Percentiles rank a stretch among this genome's conserved stretches.
These are phyloP conservation scores for Crithidia mellificae DNA, from an alignment of 208 protist species.

Conservation along the genomic window DNA sequence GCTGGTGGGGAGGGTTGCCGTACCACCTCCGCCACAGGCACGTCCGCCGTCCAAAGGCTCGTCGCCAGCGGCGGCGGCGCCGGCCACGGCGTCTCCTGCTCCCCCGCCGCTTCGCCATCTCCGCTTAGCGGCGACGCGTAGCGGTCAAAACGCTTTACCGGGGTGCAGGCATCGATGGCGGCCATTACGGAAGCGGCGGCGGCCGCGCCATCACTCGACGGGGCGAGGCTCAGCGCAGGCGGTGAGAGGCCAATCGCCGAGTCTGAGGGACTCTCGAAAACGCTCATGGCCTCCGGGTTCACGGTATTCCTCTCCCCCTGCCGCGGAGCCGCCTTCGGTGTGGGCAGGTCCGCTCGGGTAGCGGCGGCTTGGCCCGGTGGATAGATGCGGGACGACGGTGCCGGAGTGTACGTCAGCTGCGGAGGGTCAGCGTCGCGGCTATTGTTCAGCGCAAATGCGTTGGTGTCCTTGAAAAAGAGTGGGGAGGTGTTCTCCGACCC, in stretches of 20 bases:
- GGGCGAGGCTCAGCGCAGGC: not conserved
- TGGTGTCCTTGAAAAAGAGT: not conserved
- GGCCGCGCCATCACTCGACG: not conserved
- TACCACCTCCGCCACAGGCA: not conserved
- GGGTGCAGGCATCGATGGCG: not conserved
- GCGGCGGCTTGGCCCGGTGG: not conserved
- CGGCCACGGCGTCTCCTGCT: not conserved
- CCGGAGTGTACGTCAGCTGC: not conserved
- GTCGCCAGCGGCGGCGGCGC: not conserved
- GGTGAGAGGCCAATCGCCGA: not conserved
- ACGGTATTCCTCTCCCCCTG: not conserved
- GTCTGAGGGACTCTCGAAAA: not conserved
- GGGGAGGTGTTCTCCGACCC: not conserved
- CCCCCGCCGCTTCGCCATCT: not conserved
- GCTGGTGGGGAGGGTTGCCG: not conserved
- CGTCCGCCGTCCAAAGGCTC: not conserved
- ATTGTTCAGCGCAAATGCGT: not conserved
- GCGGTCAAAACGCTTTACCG: not conserved
- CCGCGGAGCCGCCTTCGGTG: not conserved
- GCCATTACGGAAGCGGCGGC: too few relatives aligned
- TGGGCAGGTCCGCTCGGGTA: not conserved
- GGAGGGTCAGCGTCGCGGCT: not conserved
- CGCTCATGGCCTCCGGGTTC: not conserved
- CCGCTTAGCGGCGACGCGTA: not conserved
- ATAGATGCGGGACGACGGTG: not conserved